phyloP scores from a whole-genome alignment of 352 stramenopile genomes.

The Globisporangium perplexum region DNA sequence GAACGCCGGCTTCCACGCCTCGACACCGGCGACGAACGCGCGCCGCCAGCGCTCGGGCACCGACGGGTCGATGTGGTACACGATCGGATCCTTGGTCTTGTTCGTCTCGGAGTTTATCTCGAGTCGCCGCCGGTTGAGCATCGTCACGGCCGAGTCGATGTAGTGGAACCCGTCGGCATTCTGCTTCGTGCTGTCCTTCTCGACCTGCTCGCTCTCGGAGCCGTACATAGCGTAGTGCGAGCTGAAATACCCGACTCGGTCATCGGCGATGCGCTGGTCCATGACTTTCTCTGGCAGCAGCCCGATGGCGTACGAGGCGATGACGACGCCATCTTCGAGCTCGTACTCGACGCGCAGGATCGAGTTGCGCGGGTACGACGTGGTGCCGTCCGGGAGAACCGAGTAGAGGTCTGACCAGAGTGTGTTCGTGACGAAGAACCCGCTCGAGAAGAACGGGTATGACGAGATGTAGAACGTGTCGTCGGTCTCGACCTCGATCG shows the following conservation, averaged over 20 bases:
- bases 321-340: constrained; percentile 37
- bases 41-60: constrained; percentile 62
- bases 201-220: constrained; percentile 21
- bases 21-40: constrained; percentile 53
- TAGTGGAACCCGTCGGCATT: constrained; percentile 27
- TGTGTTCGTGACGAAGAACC: constrained; percentile 65
- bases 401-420: constrained; percentile 38
- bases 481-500: constrained; percentile 61
- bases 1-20: constrained; percentile 79
- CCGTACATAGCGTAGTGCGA: constrained; percentile 58
- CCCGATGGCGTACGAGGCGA: constrained; percentile 69
- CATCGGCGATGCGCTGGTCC: constrained; percentile 49
- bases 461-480: constrained; percentile 41
- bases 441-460: constrained; percentile 51
- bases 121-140: constrained; percentile 72
- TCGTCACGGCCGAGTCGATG: constrained; percentile 48
- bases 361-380: constrained; percentile 59
- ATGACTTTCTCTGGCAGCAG: constrained; percentile 58
- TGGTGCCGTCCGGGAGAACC: constrained; percentile 14
- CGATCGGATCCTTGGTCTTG: constrained; percentile 44
- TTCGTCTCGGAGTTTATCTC: constrained; percentile 30
- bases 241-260: constrained; percentile 80
- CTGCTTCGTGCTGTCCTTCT: constrained; percentile 1
- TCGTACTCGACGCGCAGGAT: constrained; percentile 77
- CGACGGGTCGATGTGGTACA: constrained; percentile 82